Evolutionary conservation across 306 rosid species (phyloP).

Genomic region (Vigna radiata): DNA sequence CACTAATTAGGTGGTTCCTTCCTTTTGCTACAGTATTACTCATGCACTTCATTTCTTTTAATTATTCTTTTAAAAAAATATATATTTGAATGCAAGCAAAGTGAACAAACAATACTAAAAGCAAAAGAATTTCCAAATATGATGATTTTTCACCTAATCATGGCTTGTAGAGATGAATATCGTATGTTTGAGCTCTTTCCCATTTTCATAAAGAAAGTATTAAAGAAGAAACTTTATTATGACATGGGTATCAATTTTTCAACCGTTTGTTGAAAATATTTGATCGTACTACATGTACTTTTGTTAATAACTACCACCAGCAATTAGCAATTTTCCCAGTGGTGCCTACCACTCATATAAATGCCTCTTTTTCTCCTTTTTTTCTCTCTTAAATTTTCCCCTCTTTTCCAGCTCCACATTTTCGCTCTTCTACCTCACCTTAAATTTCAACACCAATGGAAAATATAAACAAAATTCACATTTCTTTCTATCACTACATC

Average conservation of each 20-base stretch:
- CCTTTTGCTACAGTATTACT: constrained; percentile 12
- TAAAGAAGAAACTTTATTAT: neutral
- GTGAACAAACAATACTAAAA: neutral
- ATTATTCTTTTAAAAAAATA: neutral
- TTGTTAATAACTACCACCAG: constrained; percentile 22
- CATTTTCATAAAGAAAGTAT: constrained; percentile 7
- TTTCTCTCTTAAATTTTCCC: neutral
- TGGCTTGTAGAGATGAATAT: neutral
- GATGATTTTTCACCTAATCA: neutral
- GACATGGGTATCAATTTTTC: constrained; percentile 16
- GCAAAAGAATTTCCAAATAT: neutral
- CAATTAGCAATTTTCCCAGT: constrained; percentile 29
- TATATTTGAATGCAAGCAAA: neutral
- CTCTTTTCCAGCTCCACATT: neutral
- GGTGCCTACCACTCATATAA: neutral
- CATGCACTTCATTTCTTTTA: neutral
- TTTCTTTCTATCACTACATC: too few species aligned
- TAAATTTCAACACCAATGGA: constrained; percentile 7
- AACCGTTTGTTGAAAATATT: constrained; percentile 23
- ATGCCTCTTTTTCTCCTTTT: neutral
- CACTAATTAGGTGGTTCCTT: constrained; percentile 26
- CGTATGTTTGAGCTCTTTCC: neutral
- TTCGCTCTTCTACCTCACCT: neutral
- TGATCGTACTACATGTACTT: constrained; percentile 44
- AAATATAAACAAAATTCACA: neutral